Evolutionary conservation across 2,329 filamentous ascomycete genomes (phyloP), one percentile per base, ranked within the genome.

Genomic region (Dichotomopilus funicola): DNA sequence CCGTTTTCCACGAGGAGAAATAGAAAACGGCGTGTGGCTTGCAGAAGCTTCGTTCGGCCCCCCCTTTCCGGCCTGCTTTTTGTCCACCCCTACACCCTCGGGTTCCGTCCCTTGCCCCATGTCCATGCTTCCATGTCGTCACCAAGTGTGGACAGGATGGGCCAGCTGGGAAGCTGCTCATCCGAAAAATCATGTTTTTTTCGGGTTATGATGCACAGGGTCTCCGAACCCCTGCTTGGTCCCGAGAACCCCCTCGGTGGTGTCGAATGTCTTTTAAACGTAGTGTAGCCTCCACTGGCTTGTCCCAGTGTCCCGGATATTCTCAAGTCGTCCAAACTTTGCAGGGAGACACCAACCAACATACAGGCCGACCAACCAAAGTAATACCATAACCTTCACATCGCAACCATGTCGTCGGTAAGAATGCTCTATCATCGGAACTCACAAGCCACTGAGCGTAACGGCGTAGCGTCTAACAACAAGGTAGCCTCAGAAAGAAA

Each of bases 341-440:
- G 19, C 19, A 27, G 19, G 19, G 19, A 27, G 19, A 27, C 19
- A 27, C 19, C 19, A 27, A 27, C 19, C 19, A 27, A 27, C 19
- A 27, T 3, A 27, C 49, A 51, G 60, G 53, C 53, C 53, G 57
- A 51, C 49, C 50, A 45, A 2, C 3, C n/a, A 42, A 44, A 55
- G 33, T 42, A 51, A 41, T 12, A 5, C 7, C 19, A 40, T 49
- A 5, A 9, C 34, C 42, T 35, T 1, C 47, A 33, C 45, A 33
- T 33, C 44, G 9, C 34, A 43, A 57, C 34, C 55, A 65, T 65
- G 63, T 47, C 54, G 51, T 61, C 62, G 35, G 63, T 64, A 58
- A 57, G 58, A 41, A 19, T 43, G 7, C 41, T 9, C n/a, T 19
- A 7, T 31, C 10, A n/a, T 42, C 34, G 45, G 10, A 45, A 1